Base-by-base conservation (phyloP, 1,284 basidiomycete genomes). In the Polyporus tsugae region DNA sequence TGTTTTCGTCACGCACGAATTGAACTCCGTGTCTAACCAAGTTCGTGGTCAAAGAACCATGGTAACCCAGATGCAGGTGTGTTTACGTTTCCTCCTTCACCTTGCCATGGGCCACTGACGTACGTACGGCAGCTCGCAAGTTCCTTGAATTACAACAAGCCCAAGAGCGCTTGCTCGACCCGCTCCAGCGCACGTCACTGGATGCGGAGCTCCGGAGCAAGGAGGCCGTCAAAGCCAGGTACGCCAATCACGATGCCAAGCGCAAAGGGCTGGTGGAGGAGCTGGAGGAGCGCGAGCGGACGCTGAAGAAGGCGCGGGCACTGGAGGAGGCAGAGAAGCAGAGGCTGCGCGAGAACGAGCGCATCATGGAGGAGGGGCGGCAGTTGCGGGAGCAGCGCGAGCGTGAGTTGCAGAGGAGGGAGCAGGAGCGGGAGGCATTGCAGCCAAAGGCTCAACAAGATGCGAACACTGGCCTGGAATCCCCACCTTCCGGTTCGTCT, bases 91-190 rank as follows among this genome's bases (percentile, higher is more conserved):
- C 22, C n/a, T 9, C 6, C 35, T n/a, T 39, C 17, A 2, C 11
- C 6, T 19, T 9, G 19, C 6, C 36, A 13, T 10, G 19, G n/a
- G 35, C n/a, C 2, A 39, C 57, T 59, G 19, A 39, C 36, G 17
- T 9, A 10, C 57, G 38, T 62, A 22, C 64, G 22, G 41, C 75
- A 86, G 94, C 93, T 2, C 86, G 89, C 64, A 94, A 94, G 77
- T 98, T 98, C 78, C 95, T 96, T 78, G 90, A 93, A 70, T 88
- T 98, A 64, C 95, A 93, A 62, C 87, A 93, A 66, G 92, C 96
- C 0, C 93, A 95, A 72, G 93, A 95, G 74, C 86, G 96, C n/a
- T 85, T 98, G 4, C 89, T 94, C 68, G 94, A 97, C 75, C 93
- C 93, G 0, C 82, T 92, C 7, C 90, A 94, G 62, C 90, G 95